Percentiles rank a stretch among this genome's conserved stretches.
Conservation (phyloP, 148 eudicot genomes). For the Fagopyrum esculentum region DNA sequence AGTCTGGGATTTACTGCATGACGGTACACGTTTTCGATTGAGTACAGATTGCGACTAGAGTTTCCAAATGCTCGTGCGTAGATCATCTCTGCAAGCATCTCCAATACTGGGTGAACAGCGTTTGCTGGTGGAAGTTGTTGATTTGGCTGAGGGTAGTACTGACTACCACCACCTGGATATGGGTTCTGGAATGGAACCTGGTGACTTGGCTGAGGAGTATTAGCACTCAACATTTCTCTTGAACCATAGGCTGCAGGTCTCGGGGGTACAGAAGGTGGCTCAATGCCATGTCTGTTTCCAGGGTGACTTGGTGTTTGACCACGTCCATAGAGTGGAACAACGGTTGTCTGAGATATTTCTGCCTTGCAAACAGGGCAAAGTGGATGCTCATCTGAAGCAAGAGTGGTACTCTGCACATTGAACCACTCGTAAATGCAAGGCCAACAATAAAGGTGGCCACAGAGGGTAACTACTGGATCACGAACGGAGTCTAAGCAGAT, state of each 20-base stretch:
- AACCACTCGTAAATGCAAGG: slow-evolving; percentile 90
- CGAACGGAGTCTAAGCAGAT: slow-evolving; percentile 69
- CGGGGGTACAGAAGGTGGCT: slow-evolving; percentile 35
- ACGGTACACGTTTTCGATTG: slow-evolving; percentile 44
- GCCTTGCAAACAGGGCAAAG: slow-evolving; percentile 88
- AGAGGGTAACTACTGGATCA: slow-evolving; percentile 75
- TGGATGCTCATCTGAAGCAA: slow-evolving; percentile 28
- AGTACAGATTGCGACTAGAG: slow-evolving; percentile 30
- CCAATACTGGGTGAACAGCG: slow-evolving; percentile 26
- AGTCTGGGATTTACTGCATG: slow-evolving; percentile 33
- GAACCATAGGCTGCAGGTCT: slow-evolving; percentile 59
- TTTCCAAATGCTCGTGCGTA: slow-evolving; percentile 70
- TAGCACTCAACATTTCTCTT: slow-evolving; percentile 25
- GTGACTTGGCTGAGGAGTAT: slow-evolving; percentile 27
- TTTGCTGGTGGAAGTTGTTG: slow-evolving; percentile 14
- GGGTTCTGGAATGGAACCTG: slow-evolving; percentile 29
- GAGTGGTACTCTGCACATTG: slow-evolving; percentile 30
- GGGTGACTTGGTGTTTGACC: slow-evolving; percentile 28
- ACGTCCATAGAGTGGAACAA: slow-evolving; percentile 71
- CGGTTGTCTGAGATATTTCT: slow-evolving; percentile 34
- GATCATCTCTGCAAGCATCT: slow-evolving; percentile 72
- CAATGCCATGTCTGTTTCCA: slow-evolving; percentile 21
- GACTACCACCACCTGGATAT: slow-evolving; percentile 25
- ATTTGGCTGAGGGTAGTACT: background rate
- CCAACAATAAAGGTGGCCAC: slow-evolving; percentile 96